Conservation (phyloP, 1,284 basidiomycete genomes). For the Cutaneotrichosporon sp. region DNA sequence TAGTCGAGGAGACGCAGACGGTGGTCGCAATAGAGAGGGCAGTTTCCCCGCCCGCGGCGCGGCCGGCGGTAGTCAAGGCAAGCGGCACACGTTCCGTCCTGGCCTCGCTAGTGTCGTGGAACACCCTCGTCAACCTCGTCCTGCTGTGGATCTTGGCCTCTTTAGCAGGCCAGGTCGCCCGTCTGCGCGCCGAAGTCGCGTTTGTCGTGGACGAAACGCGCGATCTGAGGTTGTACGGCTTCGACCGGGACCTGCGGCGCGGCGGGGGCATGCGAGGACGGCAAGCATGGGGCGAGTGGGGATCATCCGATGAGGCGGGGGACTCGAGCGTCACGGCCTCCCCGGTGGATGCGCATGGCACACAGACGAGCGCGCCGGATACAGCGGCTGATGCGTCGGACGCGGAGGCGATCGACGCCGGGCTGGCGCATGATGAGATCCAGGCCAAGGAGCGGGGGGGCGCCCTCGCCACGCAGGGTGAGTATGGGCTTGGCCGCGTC, state of each 20-base stretch:
- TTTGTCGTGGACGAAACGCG: conserved; percentile 37
- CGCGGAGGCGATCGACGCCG: neutral
- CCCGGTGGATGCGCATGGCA: neutral
- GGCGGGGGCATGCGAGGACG: neutral
- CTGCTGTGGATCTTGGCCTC: conserved; percentile 35
- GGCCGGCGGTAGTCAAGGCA: neutral
- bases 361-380: neutral
- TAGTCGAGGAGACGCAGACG: neutral
- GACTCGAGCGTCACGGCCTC: neutral
- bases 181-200: conserved; percentile 33
- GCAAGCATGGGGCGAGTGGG: too few species aligned
- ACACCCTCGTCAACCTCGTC: conserved; percentile 30
- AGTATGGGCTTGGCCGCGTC: conserved; percentile 9
- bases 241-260: conserved; percentile 1
- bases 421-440: neutral
- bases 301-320: neutral
- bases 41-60: too few species aligned
- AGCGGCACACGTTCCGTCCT: neutral
- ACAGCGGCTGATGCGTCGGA: neutral
- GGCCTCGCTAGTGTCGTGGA: conserved; percentile 22
- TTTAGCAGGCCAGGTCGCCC: conserved; percentile 32
- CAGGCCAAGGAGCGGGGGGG: neutral
- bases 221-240: conserved; percentile 33
- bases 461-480: neutral
- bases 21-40: neutral